Evolutionary conservation across 179 eudicot species (phyloP), one percentile per base, ranked within the genome.

Genomic region (Heliamphora pulchella): DNA sequence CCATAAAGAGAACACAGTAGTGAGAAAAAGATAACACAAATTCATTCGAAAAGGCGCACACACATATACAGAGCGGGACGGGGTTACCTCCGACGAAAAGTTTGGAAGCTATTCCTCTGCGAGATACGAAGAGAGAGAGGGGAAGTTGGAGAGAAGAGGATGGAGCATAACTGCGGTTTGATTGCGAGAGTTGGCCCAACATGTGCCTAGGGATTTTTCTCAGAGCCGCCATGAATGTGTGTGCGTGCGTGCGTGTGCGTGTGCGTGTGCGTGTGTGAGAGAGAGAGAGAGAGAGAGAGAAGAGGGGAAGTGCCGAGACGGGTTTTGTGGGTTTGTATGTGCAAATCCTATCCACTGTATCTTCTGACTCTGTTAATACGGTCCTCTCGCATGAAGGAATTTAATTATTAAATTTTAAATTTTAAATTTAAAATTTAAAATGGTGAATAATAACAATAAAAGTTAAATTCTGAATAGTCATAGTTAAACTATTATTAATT

Each of bases 71-170:
- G 61, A 11, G 41, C 3, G 17, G n/a, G 55, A 14, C 8, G 66
- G 44, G 22, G 0, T n/a, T 83, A 92, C 94, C 97, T 82, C 88
- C 90, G 18, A 92, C 88, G 83, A 89, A 92, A 79, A 92, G 92
- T 86, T 84, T 91, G 79, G 87, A 89, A 80, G 94, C 90, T 74
- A 92, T 82, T 81, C 91, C 89, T 87, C 97, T 86, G 75, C 86
- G 86, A 76, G 83, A 85, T 44, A 86, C 55, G 72, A 88, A 69
- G 65, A 84, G 69, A n/a, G 86, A 84, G 1, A 54, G 61, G n/a
- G 81, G 43, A 57, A 79, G 74, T 3, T 47, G 71, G 48, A 80
- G 72, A 44, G 65, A 54, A 15, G 72, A 75, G n/a, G 78, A 46
- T 8, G 58, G 46, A 13, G 31, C 0, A 4, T 5, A n/a, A 20